Conservation (phyloP, 192 early-diverging fungal species). For the Coemansia sp. region DNA sequence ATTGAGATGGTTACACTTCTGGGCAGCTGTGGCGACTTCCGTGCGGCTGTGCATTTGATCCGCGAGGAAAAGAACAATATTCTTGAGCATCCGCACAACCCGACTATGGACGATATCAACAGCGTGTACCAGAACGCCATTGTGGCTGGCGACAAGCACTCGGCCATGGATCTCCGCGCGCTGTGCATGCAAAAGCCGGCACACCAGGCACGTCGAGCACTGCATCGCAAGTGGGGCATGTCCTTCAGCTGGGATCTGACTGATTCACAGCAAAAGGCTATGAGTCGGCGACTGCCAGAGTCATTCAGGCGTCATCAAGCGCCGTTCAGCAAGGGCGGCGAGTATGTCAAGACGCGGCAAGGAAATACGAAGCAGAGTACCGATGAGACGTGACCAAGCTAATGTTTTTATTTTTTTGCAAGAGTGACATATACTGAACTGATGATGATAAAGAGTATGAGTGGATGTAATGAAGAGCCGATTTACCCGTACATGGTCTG, state of each 20-base stretch:
- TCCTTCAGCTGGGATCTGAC: constrained; percentile 58
- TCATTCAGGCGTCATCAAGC: constrained; percentile 35
- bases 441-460: constrained; percentile 5
- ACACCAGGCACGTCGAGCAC: constrained; percentile 34
- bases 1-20: too few species aligned
- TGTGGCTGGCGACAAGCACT: constrained; percentile 56
- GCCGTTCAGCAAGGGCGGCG: constrained; percentile 44
- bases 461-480: neutral
- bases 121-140: constrained; percentile 60
- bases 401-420: neutral
- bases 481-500: constrained; percentile 23
- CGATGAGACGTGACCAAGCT: neutral
- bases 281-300: constrained; percentile 52
- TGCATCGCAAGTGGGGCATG: constrained; percentile 64
- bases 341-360: constrained; percentile 25
- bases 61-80: constrained; percentile 48
- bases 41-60: constrained; percentile 56
- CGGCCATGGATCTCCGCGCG: constrained; percentile 51
- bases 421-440: neutral
- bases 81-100: constrained; percentile 43
- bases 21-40: constrained; percentile 60
- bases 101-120: constrained; percentile 53
- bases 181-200: constrained; percentile 56
- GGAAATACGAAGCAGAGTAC: neutral
- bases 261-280: constrained; percentile 37